A percentile compares a stretch with the other conserved stretches of the same genome.
Evolutionary conservation across 2,329 filamentous ascomycete genomes (phyloP).

Genomic region (Epichloe typhina): DNA sequence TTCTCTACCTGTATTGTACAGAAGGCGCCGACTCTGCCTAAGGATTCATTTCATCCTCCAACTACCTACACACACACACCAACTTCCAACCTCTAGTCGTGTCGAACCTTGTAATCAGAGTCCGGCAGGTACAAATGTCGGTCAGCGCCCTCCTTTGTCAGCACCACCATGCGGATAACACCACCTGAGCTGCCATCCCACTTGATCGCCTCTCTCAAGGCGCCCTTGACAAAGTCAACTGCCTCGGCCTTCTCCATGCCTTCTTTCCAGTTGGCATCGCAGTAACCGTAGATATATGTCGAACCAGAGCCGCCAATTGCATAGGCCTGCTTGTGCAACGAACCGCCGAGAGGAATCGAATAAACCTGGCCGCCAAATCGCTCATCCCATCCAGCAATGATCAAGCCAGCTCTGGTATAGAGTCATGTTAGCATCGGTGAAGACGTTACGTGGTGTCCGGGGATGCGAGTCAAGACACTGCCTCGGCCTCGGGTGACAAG

Average conservation of each 20-base stretch:
- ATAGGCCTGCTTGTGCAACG: constrained; percentile 93
- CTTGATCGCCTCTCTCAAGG: constrained; percentile 89
- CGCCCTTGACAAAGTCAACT: constrained; percentile 82
- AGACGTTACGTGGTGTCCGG: no score
- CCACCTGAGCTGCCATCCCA: constrained; percentile 98
- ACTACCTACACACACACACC: constrained; percentile 8
- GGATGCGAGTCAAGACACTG: not conserved
- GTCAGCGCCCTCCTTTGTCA: constrained; percentile 80
- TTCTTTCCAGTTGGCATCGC: constrained; percentile 90
- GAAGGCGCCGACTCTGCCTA: not conserved
- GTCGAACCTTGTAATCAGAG: constrained; percentile 64
- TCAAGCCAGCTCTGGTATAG: constrained; percentile 67
- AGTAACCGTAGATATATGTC: constrained; percentile 99
- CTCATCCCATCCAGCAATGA: constrained; percentile 96
- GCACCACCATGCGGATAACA: constrained; percentile 94
- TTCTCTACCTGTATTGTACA: constrained; percentile 2
- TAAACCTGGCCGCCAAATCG: constrained; percentile 95
- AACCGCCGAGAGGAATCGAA: constrained; percentile 90
- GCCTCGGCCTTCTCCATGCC: constrained; percentile 88
- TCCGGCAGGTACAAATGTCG: constrained; percentile 94
- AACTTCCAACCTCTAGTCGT: constrained; percentile 37
- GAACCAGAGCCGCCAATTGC: constrained; percentile 93
- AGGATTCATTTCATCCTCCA: constrained; percentile 1
- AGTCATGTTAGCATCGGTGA: not conserved
- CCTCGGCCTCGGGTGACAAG: not conserved